Percentiles rank a stretch among this genome's conserved stretches.
These are phyloP conservation scores for Datura wrightii DNA, from an alignment of 257 asterid species.

Conservation along the genomic window DNA sequence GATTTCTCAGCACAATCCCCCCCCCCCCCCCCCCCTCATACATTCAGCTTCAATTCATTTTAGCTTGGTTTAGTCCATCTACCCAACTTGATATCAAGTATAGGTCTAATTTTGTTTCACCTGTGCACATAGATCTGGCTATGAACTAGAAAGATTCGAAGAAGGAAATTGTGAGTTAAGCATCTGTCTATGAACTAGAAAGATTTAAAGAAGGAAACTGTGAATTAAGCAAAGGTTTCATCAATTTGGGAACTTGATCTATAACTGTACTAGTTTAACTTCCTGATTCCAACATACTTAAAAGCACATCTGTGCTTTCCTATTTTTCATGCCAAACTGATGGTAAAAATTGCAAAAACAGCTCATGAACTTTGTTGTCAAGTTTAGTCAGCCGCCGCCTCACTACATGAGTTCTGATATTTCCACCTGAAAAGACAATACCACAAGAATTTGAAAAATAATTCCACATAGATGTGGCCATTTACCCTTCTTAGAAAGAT, in stretches of 20 bases:
- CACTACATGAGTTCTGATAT: slow-evolving; percentile 10
- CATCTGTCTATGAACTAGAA: neutral
- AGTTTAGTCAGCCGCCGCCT: neutral
- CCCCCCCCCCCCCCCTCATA: neutral
- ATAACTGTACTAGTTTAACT: neutral
- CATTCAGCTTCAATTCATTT: neutral
- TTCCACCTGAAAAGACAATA: neutral
- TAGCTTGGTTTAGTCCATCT: slow-evolving; percentile 18
- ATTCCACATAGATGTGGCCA: neutral
- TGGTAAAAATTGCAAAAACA: neutral
- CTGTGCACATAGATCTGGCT: neutral
- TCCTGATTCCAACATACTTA: neutral
- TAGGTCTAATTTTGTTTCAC: neutral
- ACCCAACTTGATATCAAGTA: neutral
- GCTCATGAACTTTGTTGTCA: slow-evolving; percentile 19
- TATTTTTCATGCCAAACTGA: neutral
- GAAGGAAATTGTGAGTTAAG: neutral
- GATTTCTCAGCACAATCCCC: neutral
- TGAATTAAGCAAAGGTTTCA: neutral
- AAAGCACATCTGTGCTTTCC: slow-evolving; percentile 3
- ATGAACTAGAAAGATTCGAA: slow-evolving; percentile 1
- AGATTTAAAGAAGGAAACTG: neutral
- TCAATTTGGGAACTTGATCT: slow-evolving; percentile 10
- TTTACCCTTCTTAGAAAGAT: neutral
- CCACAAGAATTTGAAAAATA: slow-evolving; percentile 21